Percentiles rank a stretch among this genome's conserved stretches.
These are phyloP conservation scores for Bocquillonia castaneifolia DNA, from an alignment of 441 rosid species.

Conservation along the genomic window DNA sequence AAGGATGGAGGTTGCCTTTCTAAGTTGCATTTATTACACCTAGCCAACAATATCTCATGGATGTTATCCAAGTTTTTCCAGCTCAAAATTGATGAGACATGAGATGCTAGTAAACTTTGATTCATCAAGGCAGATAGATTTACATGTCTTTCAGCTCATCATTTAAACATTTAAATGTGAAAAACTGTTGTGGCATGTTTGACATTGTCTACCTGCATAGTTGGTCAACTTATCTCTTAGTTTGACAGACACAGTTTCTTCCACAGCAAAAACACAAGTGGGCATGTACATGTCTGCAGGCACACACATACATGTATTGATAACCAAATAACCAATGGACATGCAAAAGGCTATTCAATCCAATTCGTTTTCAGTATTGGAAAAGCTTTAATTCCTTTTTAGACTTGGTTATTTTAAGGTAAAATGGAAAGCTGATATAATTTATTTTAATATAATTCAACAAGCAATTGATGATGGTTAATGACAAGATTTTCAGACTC, in stretches of 20 bases:
- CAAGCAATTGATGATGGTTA: not conserved
- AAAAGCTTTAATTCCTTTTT: not conserved
- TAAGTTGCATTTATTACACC: not conserved
- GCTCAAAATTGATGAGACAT: slow-evolving; percentile 1
- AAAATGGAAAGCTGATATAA: not conserved
- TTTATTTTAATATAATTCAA: not conserved
- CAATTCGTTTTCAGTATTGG: not conserved
- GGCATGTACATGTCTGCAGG: no score
- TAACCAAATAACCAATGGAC: not conserved
- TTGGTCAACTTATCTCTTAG: not conserved
- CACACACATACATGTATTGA: not conserved
- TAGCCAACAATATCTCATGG: not conserved
- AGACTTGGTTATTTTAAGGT: not conserved
- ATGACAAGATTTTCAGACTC: slow-evolving; percentile 1
- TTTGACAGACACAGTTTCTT: not conserved
- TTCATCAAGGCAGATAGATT: not conserved
- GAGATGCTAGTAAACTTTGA: not conserved
- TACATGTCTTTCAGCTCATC: not conserved
- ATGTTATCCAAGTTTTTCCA: not conserved
- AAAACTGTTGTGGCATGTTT: not conserved
- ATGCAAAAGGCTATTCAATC: not conserved
- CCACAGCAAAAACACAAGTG: not conserved
- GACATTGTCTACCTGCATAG: not conserved
- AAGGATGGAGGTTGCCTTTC: not conserved
- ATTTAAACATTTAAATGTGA: not conserved